Percentiles rank a stretch among this genome's conserved stretches.
These are phyloP conservation scores for Calocybe cyanea DNA, from an alignment of 768 basidiomycete genomes.

Conservation along the genomic window DNA sequence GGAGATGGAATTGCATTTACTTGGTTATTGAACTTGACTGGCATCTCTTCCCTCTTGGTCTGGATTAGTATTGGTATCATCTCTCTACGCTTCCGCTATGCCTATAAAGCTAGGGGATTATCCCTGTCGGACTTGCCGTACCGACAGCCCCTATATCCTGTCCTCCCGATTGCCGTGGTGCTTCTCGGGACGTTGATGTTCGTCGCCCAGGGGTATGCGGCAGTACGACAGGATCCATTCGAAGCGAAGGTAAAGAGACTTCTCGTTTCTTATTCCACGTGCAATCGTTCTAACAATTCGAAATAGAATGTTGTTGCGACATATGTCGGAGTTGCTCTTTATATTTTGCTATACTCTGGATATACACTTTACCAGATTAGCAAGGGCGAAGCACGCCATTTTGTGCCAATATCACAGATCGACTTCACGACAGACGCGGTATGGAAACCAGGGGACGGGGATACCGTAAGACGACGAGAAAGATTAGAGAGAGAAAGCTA, in stretches of 20 bases:
- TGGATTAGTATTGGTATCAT: conserved; percentile 59
- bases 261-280: conserved; percentile 3
- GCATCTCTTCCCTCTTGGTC: conserved; percentile 63
- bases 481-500: conserved; percentile 3
- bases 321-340: conserved; percentile 49
- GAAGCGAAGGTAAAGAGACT: conserved; percentile 31
- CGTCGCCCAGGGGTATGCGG: conserved; percentile 50
- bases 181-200: conserved; percentile 50
- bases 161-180: conserved; percentile 48
- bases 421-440: conserved; percentile 55
- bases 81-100: conserved; percentile 59
- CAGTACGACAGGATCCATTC: conserved; percentile 42
- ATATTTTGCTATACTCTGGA: conserved; percentile 40
- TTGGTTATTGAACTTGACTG: conserved; percentile 61
- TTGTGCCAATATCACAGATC: conserved; percentile 38
- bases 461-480: conserved; percentile 30
- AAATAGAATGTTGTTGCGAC: conserved; percentile 51
- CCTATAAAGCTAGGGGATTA: conserved; percentile 52
- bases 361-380: conserved; percentile 37
- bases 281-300: neutral
- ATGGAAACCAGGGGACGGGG: conserved; percentile 45
- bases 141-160: conserved; percentile 48
- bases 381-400: conserved; percentile 26
- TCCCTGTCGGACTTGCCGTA: conserved; percentile 54
- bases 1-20: conserved; percentile 50